Evolutionary conservation across 768 basidiomycete genomes (phyloP).

Genomic region (Sporobolomyces pararoseus): DNA sequence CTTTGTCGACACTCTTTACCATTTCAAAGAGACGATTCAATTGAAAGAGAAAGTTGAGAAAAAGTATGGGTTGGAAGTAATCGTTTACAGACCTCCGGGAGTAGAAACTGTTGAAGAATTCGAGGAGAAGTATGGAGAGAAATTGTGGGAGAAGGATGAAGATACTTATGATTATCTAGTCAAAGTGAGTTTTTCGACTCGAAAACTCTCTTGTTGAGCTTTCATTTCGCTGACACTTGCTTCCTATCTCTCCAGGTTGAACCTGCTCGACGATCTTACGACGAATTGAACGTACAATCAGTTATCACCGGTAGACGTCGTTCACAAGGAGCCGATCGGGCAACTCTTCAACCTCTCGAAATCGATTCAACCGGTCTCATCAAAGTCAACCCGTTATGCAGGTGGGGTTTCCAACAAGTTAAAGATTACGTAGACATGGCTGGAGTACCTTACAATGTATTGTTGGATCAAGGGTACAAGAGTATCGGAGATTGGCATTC

Average conservation of each 20-base stretch:
- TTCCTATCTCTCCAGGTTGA: conserved; percentile 64
- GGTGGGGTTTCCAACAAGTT: conserved; percentile 79
- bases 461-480: conserved; percentile 86
- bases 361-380: conserved; percentile 82
- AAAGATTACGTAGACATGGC: conserved; percentile 78
- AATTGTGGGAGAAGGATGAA: conserved; percentile 84
- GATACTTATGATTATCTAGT: conserved; percentile 82
- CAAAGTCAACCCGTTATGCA: conserved; percentile 88
- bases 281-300: conserved; percentile 68
- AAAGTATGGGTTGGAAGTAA: conserved; percentile 67
- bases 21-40: conserved; percentile 86
- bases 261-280: conserved; percentile 82
- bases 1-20: conserved; percentile 94
- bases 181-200: conserved; percentile 63
- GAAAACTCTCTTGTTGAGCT: neutral
- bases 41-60: conserved; percentile 76
- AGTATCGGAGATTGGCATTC: conserved; percentile 98
- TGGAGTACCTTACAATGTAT: conserved; percentile 77
- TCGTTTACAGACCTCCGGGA: conserved; percentile 72
- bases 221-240: neutral
- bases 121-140: conserved; percentile 70
- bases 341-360: conserved; percentile 76
- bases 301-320: conserved; percentile 93
- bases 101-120: conserved; percentile 69
- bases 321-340: conserved; percentile 88